Base-by-base conservation (phyloP, 306 rosid species). In the Sphenostylis stenocarpa region DNA sequence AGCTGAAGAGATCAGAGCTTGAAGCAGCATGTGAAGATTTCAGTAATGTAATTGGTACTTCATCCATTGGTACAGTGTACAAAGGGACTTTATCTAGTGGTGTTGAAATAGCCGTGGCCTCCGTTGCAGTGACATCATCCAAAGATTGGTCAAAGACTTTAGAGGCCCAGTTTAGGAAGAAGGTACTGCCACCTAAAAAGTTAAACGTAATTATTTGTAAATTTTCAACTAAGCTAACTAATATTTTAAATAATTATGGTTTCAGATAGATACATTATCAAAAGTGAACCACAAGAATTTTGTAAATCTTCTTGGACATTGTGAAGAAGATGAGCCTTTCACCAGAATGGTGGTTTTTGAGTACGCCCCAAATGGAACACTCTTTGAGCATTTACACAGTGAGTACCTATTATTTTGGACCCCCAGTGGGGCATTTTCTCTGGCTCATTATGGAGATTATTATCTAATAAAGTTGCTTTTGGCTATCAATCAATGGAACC, bases 11-110 rank as follows among this genome's bases (percentile, higher is more conserved):
- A 80, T 88, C 94, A 58, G 99, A 95, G 86, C 89, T 95, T 75
- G 91, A 80, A 86, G 87, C 85, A 74, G 97, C 99, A 31, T 95
- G 99, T 69, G 99, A 95, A 83, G 99, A 92, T 90, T 95, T 95
- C 79, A 95, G 99, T 80, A 95, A 95, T 70, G 96, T 95, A 15
- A 83, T 95, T 55, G 93, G 93, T 51, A 78, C 88, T 77, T 89
- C 94, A 68, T 82, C 96, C n/a, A 77, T 88, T 36, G 97, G 97
- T 33, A 88, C 92, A 43, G 85, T 90, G 77, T 92, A 89, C 85
- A 95, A 95, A 87, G 99, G 99, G 84, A 95, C 99, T 62, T 84
- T 95, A 78, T 95, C 99, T 43, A 92, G 82, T 38, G 99, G 99
- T 66, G 97, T 95, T 0, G 99, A 95, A 87, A 95, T 95, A 78